Evolutionary conservation across 345 rosid species (phyloP), one percentile per base, ranked within the genome.

Genomic region (Linum usitatissimum): DNA sequence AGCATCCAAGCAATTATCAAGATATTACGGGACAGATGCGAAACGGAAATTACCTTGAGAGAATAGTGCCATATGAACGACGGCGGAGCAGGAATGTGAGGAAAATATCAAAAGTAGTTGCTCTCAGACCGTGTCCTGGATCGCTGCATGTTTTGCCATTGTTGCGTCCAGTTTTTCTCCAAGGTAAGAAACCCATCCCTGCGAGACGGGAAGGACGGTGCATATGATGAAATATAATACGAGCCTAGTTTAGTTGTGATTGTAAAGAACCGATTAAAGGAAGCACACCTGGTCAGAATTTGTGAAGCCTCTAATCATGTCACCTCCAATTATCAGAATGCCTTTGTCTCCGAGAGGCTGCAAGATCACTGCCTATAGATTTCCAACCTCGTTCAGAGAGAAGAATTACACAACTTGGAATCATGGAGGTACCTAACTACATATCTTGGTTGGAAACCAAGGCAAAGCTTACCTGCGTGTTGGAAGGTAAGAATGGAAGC

Each of bases 291-390:
- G 98, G 71, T 92, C 98, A 55, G 91, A 81, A 69, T 80, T 62
- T 12, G 98, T 82, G 76, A 87, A 92, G 53, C 95, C 98, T 78
- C 94, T 87, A 68, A 89, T 77, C 4, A 86, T 89, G 79, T 92
- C 83, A 65, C 97, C 97, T 3, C 98, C 97, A 70, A 92, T 84
- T 49, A 89, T 31, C 7, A 75, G 81, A 55, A 87, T 60, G 67
- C 98, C 96, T 68, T 70, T 80, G 64, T 85, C 93, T 45, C 94
- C 98, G 63, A 89, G 82, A 51, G 96, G 95, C 79, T 89, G 98
- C 80, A 92, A 75, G 74, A 87, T 85, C 73, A 89, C 96, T 59
- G 95, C 96, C 96, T 92, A 66, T 8, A 10, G 61, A 64, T 75
- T 64, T 55, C 42, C 18, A 64, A 58, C 51, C 17, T 6, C 63